Evolutionary conservation across 208 protist genomes (phyloP).

Genomic region (Crithidia brevicula): DNA sequence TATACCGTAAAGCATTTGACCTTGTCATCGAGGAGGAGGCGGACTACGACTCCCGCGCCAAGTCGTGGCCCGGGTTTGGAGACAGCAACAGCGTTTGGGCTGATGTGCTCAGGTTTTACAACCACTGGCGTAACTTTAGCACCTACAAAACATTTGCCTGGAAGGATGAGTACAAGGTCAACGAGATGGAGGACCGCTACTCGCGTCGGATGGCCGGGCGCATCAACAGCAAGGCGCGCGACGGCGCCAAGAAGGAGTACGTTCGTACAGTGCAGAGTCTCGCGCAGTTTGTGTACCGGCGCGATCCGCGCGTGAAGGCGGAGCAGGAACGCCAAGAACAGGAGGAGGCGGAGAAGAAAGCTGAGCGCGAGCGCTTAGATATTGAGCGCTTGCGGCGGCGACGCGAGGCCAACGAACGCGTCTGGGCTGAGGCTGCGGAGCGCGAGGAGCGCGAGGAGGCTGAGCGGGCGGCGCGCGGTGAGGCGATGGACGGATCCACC

Average conservation of each 20-base stretch:
- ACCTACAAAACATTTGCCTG: conserved; percentile 87
- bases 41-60: conserved; percentile 60
- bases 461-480: conserved; percentile 71
- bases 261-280: conserved; percentile 79
- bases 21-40: conserved; percentile 73
- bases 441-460: conserved; percentile 75
- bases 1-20: conserved; percentile 82
- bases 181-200: conserved; percentile 89
- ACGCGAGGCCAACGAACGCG: conserved; percentile 74
- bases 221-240: conserved; percentile 87
- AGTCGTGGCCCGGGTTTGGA: conserved; percentile 78
- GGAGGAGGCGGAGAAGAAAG: conserved; percentile 58
- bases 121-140: conserved; percentile 88
- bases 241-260: conserved; percentile 86
- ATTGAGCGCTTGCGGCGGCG: conserved; percentile 58
- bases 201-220: conserved; percentile 82
- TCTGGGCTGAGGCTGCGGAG: conserved; percentile 87
- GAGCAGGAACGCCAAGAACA: conserved; percentile 62
- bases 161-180: conserved; percentile 93
- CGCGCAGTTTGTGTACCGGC: conserved; percentile 81
- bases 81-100: conserved; percentile 58
- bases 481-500: conserved; percentile 72
- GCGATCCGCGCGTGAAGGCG: conserved; percentile 84
- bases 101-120: conserved; percentile 81
- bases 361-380: conserved; percentile 63